Percentiles rank a stretch among this genome's conserved stretches.
Evolutionary conservation across 345 rosid genomes (phyloP).

Genomic region (Bruguiera gymnorhiza): DNA sequence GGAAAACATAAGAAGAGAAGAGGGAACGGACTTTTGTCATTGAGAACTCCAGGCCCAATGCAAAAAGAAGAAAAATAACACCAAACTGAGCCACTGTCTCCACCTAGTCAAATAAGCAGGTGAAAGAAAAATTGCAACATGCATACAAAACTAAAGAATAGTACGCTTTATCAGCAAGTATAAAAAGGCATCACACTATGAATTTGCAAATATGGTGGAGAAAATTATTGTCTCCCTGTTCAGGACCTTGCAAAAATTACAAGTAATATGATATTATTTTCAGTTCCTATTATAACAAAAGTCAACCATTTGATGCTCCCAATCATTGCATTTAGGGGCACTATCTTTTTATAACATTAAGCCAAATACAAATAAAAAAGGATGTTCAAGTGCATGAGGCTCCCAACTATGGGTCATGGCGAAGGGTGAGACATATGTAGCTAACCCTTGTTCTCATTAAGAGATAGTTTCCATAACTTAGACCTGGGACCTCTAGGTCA

Average conservation of each 20-base stretch:
- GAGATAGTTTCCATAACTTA: too few relatives aligned
- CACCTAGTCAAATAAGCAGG: slow-evolving; percentile 46
- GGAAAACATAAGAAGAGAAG: neutral
- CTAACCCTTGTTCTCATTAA: too few relatives aligned
- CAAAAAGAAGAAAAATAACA: slow-evolving; percentile 94
- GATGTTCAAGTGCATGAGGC: too few relatives aligned
- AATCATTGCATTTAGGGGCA: too few relatives aligned
- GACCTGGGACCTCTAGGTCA: too few relatives aligned
- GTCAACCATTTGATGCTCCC: neutral
- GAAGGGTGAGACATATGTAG: too few relatives aligned
- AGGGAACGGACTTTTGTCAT: slow-evolving; percentile 55
- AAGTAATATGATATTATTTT: neutral
- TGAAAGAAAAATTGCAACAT: neutral
- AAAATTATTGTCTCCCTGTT: neutral
- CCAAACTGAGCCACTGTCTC: slow-evolving; percentile 99
- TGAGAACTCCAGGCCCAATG: slow-evolving; percentile 87
- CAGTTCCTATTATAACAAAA: slow-evolving; percentile 5
- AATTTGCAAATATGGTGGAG: neutral
- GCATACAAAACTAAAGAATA: neutral
- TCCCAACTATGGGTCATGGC: too few relatives aligned
- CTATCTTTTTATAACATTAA: too few relatives aligned
- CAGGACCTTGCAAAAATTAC: neutral
- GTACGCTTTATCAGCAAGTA: neutral
- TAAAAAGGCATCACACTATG: neutral
- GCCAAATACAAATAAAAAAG: too few relatives aligned